These are phyloP conservation scores for Poterioochromonas sp. DNA, from an alignment of 352 stramenopile genomes.

Conservation along the genomic window DNA sequence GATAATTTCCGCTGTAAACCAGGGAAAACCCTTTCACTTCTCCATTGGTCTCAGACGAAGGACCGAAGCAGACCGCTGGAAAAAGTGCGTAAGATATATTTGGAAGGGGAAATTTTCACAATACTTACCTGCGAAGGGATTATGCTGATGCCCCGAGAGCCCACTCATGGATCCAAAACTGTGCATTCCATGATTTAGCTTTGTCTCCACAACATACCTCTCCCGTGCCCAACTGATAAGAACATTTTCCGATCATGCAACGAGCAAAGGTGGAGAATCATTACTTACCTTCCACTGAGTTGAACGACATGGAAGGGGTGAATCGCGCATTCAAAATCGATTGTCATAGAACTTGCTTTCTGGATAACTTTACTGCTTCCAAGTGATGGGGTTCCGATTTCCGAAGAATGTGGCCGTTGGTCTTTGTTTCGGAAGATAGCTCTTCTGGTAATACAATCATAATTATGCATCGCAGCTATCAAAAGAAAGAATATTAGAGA, in stretches of 20 bases:
- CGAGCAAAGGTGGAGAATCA: background rate
- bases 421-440: background rate
- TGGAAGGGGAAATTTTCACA: background rate
- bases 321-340: background rate
- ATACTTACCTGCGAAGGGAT: background rate
- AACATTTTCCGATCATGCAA: background rate
- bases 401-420: background rate
- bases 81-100: background rate
- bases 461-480: background rate
- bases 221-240: background rate
- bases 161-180: background rate
- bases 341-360: background rate
- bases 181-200: constrained; percentile 10
- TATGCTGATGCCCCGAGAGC: background rate
- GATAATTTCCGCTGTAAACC: constrained; percentile 9
- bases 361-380: constrained; percentile 4
- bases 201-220: background rate
- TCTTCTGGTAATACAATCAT: constrained; percentile 3
- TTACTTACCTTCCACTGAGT: background rate
- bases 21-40: background rate
- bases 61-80: background rate
- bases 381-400: background rate
- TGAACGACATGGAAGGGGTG: background rate
- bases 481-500: background rate
- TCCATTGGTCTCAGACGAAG: background rate